phyloP scores from a whole-genome alignment of 2,329 filamentous ascomycete genomes.

The Phialemoniopsis sp. region DNA sequence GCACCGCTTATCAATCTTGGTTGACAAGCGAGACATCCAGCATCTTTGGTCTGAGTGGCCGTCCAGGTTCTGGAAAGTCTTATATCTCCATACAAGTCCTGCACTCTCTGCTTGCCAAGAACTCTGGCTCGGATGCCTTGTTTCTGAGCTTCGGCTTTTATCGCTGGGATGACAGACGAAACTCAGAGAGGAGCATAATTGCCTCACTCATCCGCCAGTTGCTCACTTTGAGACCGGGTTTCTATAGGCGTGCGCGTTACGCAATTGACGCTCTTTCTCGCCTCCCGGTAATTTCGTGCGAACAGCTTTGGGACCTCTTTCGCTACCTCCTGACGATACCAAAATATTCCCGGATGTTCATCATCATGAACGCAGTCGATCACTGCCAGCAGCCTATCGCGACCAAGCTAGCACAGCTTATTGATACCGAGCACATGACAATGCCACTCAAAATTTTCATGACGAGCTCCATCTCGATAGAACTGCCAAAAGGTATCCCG shows the following conservation, averaged over 20 bases:
- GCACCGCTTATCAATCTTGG: slow-evolving; percentile 1
- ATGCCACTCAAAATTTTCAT: neutral
- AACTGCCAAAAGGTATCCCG: neutral
- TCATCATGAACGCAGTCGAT: slow-evolving; percentile 2
- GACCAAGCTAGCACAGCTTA: neutral
- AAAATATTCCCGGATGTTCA: neutral
- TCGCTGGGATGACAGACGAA: slow-evolving; percentile 1
- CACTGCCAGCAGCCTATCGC: slow-evolving; percentile 1
- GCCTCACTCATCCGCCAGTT: slow-evolving; percentile 5
- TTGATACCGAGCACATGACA: neutral
- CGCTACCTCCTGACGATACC: neutral
- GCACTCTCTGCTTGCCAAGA: neutral
- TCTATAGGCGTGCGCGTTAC: neutral
- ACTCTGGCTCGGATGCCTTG: neutral
- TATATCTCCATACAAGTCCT: slow-evolving; percentile 1
- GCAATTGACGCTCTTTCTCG: neutral
- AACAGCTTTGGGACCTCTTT: slow-evolving; percentile 1
- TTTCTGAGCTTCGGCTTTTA: slow-evolving; percentile 7
- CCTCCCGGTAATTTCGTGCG: neutral
- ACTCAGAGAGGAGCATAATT: slow-evolving; percentile 1
- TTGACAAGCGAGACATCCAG: neutral
- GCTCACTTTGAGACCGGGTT: neutral
- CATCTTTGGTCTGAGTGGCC: slow-evolving; percentile 1
- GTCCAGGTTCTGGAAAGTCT: slow-evolving; percentile 1
- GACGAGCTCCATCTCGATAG: neutral